Conservation (phyloP, 139 green algal genomes). For the Tetradesmus lagerheimii region DNA sequence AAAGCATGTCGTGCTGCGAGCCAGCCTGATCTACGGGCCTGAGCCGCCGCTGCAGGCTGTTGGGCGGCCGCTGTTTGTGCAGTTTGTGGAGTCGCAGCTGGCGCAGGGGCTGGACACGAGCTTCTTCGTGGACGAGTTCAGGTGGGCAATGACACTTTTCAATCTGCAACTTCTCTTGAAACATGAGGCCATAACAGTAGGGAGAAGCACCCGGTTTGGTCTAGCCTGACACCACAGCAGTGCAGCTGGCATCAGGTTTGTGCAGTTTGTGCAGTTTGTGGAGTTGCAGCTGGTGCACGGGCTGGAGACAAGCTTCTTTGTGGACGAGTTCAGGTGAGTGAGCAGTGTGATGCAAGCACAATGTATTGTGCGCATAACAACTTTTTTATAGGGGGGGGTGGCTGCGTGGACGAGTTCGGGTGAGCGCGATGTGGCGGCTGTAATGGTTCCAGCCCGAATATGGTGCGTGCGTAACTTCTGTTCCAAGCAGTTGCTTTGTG, state of each 20-base stretch:
- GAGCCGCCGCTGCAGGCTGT: constrained; percentile 64
- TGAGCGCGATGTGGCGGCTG: too few species aligned
- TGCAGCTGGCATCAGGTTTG: background rate
- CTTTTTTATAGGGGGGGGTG: too few species aligned
- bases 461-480: too few species aligned
- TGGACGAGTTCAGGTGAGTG: constrained; percentile 50
- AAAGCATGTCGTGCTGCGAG: constrained; percentile 72
- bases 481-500: too few species aligned
- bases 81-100: constrained; percentile 71
- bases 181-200: too few species aligned
- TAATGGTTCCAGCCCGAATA: too few species aligned
- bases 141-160: background rate
- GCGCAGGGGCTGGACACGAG: constrained; percentile 8
- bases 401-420: too few species aligned
- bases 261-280: constrained; percentile 79
- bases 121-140: constrained; percentile 62
- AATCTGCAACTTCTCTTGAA: too few species aligned
- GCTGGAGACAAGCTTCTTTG: constrained; percentile 56
- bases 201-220: too few species aligned
- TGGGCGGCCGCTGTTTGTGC: constrained; percentile 71
- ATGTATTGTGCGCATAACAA: too few species aligned
- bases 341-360: too few species aligned
- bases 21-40: constrained; percentile 85
- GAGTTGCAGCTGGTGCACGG: constrained; percentile 42
- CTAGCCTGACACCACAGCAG: too few species aligned